phyloP scores from a whole-genome alignment of 2,329 filamentous ascomycete genomes.

The Clarireedia sp. region DNA sequence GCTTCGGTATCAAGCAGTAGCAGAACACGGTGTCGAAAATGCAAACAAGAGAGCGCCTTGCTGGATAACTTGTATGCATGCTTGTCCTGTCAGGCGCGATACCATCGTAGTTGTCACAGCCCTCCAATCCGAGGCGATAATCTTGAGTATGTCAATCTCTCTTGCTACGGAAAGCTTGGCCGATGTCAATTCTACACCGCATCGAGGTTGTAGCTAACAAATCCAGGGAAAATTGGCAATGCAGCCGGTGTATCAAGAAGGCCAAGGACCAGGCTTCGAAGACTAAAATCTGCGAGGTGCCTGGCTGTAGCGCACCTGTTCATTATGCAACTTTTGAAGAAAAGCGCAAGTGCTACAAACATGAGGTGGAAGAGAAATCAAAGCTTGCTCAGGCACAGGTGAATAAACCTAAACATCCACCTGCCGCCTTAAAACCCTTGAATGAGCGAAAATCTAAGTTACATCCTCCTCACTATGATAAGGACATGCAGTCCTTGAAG shows the following conservation, averaged over 20 bases:
- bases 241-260: constrained; percentile 3
- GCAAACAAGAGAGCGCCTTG: constrained; percentile 12
- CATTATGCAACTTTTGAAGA: not conserved
- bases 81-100: constrained; percentile 15
- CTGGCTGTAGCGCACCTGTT: not conserved
- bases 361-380: not conserved
- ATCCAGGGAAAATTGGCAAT: not conserved
- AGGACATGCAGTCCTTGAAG: constrained; percentile 15
- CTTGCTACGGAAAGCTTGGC: not conserved
- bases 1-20: constrained; percentile 5
- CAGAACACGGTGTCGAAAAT: constrained; percentile 17
- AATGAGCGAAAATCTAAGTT: constrained; percentile 15
- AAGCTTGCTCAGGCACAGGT: constrained; percentile 1
- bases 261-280: not conserved
- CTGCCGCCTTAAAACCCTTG: not conserved
- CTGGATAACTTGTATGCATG: constrained; percentile 17
- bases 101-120: constrained; percentile 17
- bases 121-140: not conserved
- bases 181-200: not conserved
- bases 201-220: not conserved
- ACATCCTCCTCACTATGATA: constrained; percentile 16
- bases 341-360: not conserved
- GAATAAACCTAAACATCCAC: not conserved
- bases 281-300: not conserved
- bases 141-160: not conserved